A percentile compares a stretch with the other conserved stretches of the same genome.
Conservation (phyloP, 73 alveolate genomes). For the Symbiodinium natans region DNA sequence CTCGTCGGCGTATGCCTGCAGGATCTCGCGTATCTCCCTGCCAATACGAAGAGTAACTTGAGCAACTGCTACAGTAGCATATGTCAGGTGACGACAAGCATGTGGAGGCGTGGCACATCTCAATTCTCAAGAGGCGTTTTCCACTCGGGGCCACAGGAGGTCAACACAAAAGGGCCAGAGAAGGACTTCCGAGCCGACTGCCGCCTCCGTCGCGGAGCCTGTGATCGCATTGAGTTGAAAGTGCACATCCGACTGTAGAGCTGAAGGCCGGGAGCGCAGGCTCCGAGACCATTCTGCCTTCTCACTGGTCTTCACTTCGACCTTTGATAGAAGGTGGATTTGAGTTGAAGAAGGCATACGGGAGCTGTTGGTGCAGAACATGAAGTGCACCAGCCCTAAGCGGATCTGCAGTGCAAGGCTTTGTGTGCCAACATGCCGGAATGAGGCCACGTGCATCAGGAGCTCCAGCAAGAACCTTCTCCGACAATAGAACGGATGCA, state of each 20-base stretch:
- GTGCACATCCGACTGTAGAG: slow-evolving; percentile 29
- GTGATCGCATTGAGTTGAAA: slow-evolving; percentile 6
- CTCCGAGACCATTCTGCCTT: neutral
- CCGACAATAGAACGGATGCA: slow-evolving; percentile 51
- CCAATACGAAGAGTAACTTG: too few relatives aligned
- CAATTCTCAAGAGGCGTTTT: too few relatives aligned
- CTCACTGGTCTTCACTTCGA: neutral
- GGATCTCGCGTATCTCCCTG: slow-evolving; percentile 72
- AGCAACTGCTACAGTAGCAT: neutral
- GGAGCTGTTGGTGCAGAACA: neutral
- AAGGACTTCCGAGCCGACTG: neutral
- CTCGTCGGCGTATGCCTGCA: slow-evolving; percentile 43
- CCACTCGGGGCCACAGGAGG: neutral
- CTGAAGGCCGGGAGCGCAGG: neutral
- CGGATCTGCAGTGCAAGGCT: slow-evolving; percentile 3
- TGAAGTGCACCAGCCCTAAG: neutral
- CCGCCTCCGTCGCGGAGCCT: neutral
- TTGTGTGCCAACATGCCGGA: neutral
- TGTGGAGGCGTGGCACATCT: neutral
- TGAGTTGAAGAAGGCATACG: neutral
- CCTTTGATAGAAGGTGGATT: neutral
- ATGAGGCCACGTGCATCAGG: neutral
- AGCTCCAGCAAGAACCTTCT: neutral
- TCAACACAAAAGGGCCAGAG: slow-evolving; percentile 69
- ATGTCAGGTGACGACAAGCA: neutral